Conservation (phyloP, 1,139 yeast species). For the Lodderomyces orthopsilosis region DNA sequence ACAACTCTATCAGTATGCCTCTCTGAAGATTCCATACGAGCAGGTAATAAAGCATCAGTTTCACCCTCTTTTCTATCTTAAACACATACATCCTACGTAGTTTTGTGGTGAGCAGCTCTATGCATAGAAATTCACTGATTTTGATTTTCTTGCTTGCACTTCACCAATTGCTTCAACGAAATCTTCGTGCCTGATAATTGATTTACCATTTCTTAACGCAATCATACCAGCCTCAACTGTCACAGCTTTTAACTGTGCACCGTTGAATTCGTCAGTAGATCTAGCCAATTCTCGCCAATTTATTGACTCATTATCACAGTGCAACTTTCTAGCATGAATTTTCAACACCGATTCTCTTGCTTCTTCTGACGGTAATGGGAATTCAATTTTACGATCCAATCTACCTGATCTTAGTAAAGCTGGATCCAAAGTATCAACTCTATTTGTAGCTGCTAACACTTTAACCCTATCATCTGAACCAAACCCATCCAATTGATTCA, state of each 20-base stretch:
- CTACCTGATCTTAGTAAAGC: slow-evolving; percentile 97
- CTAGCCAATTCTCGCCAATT: slow-evolving; percentile 98
- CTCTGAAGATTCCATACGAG: too few relatives aligned
- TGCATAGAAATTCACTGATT: slow-evolving; percentile 94
- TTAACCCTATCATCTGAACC: slow-evolving; percentile 98
- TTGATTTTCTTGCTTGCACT: slow-evolving; percentile 95
- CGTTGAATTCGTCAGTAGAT: slow-evolving; percentile 96
- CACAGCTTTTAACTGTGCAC: slow-evolving; percentile 97
- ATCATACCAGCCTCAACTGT: slow-evolving; percentile 99
- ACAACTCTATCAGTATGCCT: too few relatives aligned
- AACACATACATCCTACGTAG: too few relatives aligned
- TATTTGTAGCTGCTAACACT: slow-evolving; percentile 95
- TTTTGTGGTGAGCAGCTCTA: too few relatives aligned
- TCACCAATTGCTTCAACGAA: slow-evolving; percentile 97
- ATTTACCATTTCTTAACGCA: slow-evolving; percentile 93
- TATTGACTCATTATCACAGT: slow-evolving; percentile 79
- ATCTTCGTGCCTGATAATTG: slow-evolving; percentile 91
- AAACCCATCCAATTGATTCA: slow-evolving; percentile 96
- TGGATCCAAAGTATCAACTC: slow-evolving; percentile 97
- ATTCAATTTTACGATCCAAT: slow-evolving; percentile 94
- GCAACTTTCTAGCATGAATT: slow-evolving; percentile 95
- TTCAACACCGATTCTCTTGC: slow-evolving; percentile 95
- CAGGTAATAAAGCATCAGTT: too few relatives aligned
- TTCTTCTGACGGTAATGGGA: slow-evolving; percentile 96
- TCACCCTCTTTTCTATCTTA: background rate